Evolutionary conservation across 1,284 basidiomycete species (phyloP).

Genomic region (Flammula alnicola): DNA sequence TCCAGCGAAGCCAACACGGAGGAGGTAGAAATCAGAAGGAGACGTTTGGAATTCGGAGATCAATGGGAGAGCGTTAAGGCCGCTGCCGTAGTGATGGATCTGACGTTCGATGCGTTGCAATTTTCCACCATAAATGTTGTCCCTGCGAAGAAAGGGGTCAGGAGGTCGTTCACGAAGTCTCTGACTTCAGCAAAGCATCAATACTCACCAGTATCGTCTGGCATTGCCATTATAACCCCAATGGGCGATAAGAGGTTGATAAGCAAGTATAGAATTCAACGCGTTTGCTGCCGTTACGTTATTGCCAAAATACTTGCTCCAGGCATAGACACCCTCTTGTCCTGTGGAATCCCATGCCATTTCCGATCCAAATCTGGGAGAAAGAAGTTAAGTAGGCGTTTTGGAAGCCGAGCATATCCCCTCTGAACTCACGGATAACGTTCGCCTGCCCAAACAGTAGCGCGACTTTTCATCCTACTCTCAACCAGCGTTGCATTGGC

Average conservation of each 20-base stretch:
- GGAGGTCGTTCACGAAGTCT: background rate
- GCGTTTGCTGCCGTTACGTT: conserved; percentile 54
- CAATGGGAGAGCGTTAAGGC: conserved; percentile 59
- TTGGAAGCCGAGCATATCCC: background rate
- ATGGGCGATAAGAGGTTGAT: conserved; percentile 60
- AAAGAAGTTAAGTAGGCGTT: background rate
- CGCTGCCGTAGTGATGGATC: conserved; percentile 65
- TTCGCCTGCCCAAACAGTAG: conserved; percentile 49
- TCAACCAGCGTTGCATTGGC: conserved; percentile 54
- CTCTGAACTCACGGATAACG: conserved; percentile 51
- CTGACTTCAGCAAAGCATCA: background rate
- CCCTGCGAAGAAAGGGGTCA: conserved; percentile 39
- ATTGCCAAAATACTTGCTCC: conserved; percentile 61
- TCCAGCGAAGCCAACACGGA: conserved; percentile 58
- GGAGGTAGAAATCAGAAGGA: conserved; percentile 55
- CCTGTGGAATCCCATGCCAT: conserved; percentile 70
- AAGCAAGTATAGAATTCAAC: conserved; percentile 62
- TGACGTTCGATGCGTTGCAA: conserved; percentile 60
- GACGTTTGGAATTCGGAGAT: conserved; percentile 52
- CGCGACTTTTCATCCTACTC: conserved; percentile 50
- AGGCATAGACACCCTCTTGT: conserved; percentile 60
- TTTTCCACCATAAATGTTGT: conserved; percentile 62
- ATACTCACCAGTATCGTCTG: conserved; percentile 54
- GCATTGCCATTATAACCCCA: conserved; percentile 70
- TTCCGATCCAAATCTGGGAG: conserved; percentile 56